Conservation (phyloP, 1,284 basidiomycete species). For the Trametes polyzona region DNA sequence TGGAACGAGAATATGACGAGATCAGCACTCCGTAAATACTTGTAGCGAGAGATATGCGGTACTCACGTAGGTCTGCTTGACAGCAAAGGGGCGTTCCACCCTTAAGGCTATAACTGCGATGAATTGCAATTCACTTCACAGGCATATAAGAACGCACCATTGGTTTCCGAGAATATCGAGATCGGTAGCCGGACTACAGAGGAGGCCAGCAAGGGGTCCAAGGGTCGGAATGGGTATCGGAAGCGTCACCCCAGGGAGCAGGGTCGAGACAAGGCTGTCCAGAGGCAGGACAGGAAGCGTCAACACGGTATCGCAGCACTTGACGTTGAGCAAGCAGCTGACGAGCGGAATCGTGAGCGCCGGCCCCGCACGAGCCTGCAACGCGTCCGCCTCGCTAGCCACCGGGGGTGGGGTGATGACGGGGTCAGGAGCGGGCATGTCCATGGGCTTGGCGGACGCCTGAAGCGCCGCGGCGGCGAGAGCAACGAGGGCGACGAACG, state of each 20-base stretch:
- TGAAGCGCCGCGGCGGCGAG: too few species aligned
- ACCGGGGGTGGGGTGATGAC: too few species aligned
- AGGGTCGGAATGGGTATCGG: conserved; percentile 17
- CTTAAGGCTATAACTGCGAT: not conserved
- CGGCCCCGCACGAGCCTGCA: too few species aligned
- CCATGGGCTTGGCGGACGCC: too few species aligned
- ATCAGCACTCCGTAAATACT: not conserved
- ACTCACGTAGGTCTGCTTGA: conserved; percentile 12
- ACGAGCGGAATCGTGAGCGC: conserved; percentile 67
- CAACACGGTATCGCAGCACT: conserved; percentile 21
- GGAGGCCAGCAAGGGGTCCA: conserved; percentile 15
- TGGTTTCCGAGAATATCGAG: conserved; percentile 15
- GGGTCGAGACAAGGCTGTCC: conserved; percentile 4
- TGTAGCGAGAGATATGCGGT: not conserved
- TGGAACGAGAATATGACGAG: not conserved
- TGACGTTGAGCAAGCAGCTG: conserved; percentile 11
- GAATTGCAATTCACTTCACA: not conserved
- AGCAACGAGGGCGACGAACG: too few species aligned
- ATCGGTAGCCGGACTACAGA: conserved; percentile 11
- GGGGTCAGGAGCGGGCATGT: too few species aligned
- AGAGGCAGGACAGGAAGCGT: conserved; percentile 9
- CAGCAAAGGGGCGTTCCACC: conserved; percentile 23
- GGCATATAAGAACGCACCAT: conserved; percentile 2
- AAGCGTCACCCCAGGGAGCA: conserved; percentile 2
- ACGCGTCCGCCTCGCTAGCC: too few species aligned